Conservation (phyloP, 768 basidiomycete genomes). For the Trametes punicea region DNA sequence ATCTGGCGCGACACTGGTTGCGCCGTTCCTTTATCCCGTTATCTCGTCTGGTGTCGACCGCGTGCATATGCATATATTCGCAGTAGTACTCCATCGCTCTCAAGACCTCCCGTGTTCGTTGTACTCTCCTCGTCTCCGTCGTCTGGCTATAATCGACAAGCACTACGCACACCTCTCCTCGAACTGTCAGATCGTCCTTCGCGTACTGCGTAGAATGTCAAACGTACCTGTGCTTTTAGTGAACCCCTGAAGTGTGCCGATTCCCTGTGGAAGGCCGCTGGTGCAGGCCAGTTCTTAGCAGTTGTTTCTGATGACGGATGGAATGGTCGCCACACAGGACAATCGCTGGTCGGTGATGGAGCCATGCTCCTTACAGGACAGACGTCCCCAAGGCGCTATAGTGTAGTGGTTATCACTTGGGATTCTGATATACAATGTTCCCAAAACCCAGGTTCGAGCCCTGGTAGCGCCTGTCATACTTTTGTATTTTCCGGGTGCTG, state of each 20-base stretch:
- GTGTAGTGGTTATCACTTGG: conserved; percentile 9
- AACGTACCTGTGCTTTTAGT: not conserved
- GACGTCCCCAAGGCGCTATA: not conserved
- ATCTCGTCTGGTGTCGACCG: too few relatives aligned
- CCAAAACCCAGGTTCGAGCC: conserved; percentile 11
- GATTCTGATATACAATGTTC: not conserved
- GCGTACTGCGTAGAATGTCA: not conserved
- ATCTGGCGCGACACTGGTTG: too few relatives aligned
- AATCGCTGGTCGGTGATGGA: too few relatives aligned
- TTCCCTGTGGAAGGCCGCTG: not conserved
- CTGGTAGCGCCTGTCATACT: conserved; percentile 11
- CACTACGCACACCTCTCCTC: not conserved
- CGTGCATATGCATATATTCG: too few relatives aligned
- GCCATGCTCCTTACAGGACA: too few relatives aligned
- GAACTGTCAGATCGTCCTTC: not conserved
- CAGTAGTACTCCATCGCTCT: too few relatives aligned
- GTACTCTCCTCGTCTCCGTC: not conserved
- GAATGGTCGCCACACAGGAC: too few relatives aligned
- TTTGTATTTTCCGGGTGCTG: too few relatives aligned
- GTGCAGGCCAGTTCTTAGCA: too few relatives aligned
- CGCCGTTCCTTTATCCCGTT: too few relatives aligned
- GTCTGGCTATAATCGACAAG: not conserved
- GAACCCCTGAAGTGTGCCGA: not conserved
- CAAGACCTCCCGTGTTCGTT: too few relatives aligned
- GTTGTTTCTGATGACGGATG: too few relatives aligned